A percentile compares a stretch with the other conserved stretches of the same genome.
phyloP scores from a whole-genome alignment of 768 basidiomycete species.

The Hypholoma sublateritium region DNA sequence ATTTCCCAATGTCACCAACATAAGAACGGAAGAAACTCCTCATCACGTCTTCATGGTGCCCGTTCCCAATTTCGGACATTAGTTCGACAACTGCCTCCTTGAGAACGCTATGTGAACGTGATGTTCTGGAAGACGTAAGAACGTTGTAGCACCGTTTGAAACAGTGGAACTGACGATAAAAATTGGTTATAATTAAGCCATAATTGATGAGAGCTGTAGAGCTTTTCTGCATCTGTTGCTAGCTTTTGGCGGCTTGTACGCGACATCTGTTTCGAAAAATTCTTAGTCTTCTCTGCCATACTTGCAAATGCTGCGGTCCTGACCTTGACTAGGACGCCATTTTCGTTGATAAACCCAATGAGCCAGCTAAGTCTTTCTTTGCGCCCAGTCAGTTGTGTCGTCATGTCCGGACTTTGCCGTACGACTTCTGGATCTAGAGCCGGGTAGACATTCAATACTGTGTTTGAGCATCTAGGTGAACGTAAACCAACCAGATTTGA shows the following conservation, averaged over 20 bases:
- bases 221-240: constrained; percentile 82
- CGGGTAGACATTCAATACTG: not conserved
- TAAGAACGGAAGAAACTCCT: constrained; percentile 82
- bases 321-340: constrained; percentile 77
- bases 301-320: constrained; percentile 7
- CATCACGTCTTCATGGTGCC: constrained; percentile 70
- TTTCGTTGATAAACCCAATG: constrained; percentile 88
- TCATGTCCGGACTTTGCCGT: constrained; percentile 75
- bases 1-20: constrained; percentile 60
- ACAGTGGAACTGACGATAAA: constrained; percentile 48
- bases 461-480: constrained; percentile 7
- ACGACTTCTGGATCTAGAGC: constrained; percentile 63
- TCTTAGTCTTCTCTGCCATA: not conserved
- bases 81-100: constrained; percentile 69
- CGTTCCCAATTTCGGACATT: constrained; percentile 59
- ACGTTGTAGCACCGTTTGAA: not conserved
- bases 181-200: constrained; percentile 78
- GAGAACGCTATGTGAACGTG: constrained; percentile 60
- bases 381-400: constrained; percentile 71
- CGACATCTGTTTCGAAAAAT: constrained; percentile 58
- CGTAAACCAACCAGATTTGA: constrained; percentile 62
- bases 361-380: constrained; percentile 80
- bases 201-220: constrained; percentile 76
- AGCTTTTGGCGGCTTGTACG: constrained; percentile 75
- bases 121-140: constrained; percentile 36